Evolutionary conservation across 139 green algal species (phyloP).

Genomic region (Mesotaenium endlicherianum): DNA sequence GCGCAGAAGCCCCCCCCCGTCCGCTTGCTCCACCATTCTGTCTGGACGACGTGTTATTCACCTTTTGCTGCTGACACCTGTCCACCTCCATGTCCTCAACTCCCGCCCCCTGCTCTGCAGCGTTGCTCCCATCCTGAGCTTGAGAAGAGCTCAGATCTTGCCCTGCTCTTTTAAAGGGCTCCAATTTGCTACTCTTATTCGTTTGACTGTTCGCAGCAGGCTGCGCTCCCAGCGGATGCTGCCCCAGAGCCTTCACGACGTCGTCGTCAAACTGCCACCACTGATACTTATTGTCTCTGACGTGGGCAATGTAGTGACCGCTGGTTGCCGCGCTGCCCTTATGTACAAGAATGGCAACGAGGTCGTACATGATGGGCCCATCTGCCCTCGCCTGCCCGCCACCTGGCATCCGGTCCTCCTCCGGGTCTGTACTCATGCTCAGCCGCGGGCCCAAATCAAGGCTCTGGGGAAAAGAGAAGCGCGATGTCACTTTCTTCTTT

Average conservation of each 20-base stretch:
- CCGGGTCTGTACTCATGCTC: not conserved
- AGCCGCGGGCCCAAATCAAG: slow-evolving; percentile 65
- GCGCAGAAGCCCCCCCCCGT: not conserved
- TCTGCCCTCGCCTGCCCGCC: not conserved
- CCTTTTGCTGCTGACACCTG: too few relatives aligned
- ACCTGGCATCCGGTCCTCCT: slow-evolving; percentile 1
- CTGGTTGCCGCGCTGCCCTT: slow-evolving; percentile 72
- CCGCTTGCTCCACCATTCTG: too few relatives aligned
- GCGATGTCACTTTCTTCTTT: slow-evolving; percentile 72
- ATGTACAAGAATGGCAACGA: slow-evolving; percentile 81
- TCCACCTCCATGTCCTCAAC: too few relatives aligned
- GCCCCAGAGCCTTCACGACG: slow-evolving; percentile 51
- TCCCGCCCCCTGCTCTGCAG: too few relatives aligned
- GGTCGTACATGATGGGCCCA: slow-evolving; percentile 21
- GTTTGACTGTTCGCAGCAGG: too few relatives aligned
- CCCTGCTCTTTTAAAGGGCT: too few relatives aligned
- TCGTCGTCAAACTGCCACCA: slow-evolving; percentile 92
- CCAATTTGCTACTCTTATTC: too few relatives aligned
- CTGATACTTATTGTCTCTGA: not conserved
- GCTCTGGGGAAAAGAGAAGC: slow-evolving; percentile 73
- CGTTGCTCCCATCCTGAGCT: too few relatives aligned
- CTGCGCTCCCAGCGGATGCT: slow-evolving; percentile 36
- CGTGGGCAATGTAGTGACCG: slow-evolving; percentile 77
- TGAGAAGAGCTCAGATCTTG: too few relatives aligned
- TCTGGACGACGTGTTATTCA: too few relatives aligned